A percentile compares a stretch with the other conserved stretches of the same genome.
phyloP scores from a whole-genome alignment of 495 filamentous ascomycete genomes.

The Parathielavia appendiculata region DNA sequence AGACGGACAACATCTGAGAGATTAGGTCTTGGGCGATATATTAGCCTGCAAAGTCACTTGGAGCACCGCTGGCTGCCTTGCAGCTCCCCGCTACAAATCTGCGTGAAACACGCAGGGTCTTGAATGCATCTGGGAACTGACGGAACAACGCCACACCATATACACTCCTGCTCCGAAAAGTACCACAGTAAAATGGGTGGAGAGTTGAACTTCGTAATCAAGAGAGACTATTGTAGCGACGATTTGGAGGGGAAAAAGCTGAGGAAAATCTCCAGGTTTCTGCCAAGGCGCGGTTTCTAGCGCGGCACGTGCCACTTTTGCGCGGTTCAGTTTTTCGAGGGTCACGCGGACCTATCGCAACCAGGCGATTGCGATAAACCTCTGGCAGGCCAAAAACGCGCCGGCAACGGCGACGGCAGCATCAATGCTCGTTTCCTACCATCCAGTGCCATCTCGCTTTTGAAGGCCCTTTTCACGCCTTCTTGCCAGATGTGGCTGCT shows the following conservation, averaged over 20 bases:
- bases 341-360: constrained; percentile 33
- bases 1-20: background rate
- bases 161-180: too few relatives aligned
- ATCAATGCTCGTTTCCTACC: constrained; percentile 6
- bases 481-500: background rate
- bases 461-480: background rate
- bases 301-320: constrained; percentile 28
- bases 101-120: background rate
- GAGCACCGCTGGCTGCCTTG: background rate
- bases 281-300: background rate
- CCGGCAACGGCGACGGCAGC: constrained; percentile 11
- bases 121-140: background rate
- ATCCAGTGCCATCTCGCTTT: background rate
- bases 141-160: too few relatives aligned
- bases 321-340: constrained; percentile 25
- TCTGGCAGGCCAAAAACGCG: constrained; percentile 19
- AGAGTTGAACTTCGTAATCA: too few relatives aligned
- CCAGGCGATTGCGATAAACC: constrained; percentile 28
- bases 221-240: too few relatives aligned
- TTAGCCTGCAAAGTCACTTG: background rate
- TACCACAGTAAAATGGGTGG: too few relatives aligned
- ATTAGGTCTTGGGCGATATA: background rate
- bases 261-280: background rate
- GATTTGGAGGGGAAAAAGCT: too few relatives aligned
- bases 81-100: background rate